Percentiles rank a stretch among this genome's conserved stretches.
These are phyloP conservation scores for Paraphaeosphaeria sporulosa DNA, from an alignment of 2,329 filamentous ascomycete species.

Conservation along the genomic window DNA sequence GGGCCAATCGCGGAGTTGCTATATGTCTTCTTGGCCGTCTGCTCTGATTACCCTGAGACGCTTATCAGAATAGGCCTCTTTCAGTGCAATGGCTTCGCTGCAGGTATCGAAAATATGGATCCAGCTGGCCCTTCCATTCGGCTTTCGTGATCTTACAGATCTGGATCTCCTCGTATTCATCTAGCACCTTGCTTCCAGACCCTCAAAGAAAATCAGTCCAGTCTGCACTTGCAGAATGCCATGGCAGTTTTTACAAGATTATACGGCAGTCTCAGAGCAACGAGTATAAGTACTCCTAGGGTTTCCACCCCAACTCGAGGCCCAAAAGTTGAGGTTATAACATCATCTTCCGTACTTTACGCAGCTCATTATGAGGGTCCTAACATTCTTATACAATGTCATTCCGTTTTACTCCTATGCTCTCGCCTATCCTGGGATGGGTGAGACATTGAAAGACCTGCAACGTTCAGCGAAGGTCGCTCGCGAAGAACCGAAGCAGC, in stretches of 20 bases:
- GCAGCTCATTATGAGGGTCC: constrained; percentile 21
- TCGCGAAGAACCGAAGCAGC: constrained; percentile 38
- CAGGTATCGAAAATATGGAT: constrained; percentile 21
- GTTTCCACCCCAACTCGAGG: background rate
- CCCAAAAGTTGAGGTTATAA: background rate
- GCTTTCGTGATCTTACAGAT: constrained; percentile 13
- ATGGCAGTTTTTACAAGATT: background rate
- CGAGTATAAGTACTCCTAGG: background rate
- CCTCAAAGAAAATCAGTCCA: background rate
- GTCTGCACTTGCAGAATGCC: too few relatives aligned
- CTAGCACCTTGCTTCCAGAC: constrained; percentile 14
- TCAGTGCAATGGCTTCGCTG: constrained; percentile 1
- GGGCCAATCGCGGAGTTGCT: constrained; percentile 25
- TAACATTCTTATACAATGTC: constrained; percentile 26
- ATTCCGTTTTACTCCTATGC: constrained; percentile 24
- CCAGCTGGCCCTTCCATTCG: constrained; percentile 13
- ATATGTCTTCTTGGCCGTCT: constrained; percentile 27
- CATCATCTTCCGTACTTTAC: background rate
- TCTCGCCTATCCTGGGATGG: constrained; percentile 42
- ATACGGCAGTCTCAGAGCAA: background rate
- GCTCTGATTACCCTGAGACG: constrained; percentile 25
- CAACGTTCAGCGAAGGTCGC: constrained; percentile 25
- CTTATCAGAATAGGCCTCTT: constrained; percentile 7
- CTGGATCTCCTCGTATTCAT: constrained; percentile 28
- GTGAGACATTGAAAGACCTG: constrained; percentile 30